Base-by-base conservation (phyloP, 805 yeast genomes). In the Scheffersomyces coipomensis region DNA sequence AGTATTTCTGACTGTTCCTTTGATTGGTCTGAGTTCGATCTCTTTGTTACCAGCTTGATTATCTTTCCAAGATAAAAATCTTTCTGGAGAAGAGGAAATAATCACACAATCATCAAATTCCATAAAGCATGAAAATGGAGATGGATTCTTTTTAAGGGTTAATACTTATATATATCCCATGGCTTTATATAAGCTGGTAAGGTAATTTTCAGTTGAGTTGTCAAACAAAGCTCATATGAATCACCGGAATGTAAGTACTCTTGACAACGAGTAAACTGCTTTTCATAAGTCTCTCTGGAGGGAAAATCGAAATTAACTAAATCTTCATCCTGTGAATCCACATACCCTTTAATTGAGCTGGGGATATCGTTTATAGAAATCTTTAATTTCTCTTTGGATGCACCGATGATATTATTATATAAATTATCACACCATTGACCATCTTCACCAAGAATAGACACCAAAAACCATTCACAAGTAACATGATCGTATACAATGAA, bases 11-110 rank as follows among this genome's bases (percentile, higher is more conserved):
- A 93, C 96, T 0, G 99, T 93, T 4, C 99, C 99, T 58, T 93
- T 93, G 40, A 93, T 93, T 1, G 99, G 99, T 39, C 98, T 72
- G 55, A 93, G 72, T 60, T 93, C 95, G 42, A 93, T 85, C 3
- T 43, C 31, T 19, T 47, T 38, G 3, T 31, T 18, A 1, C 47
- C 50, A 9, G 49, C 44, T 0, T 61, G 55, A 17, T 70, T 58
- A 39, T 73, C 68, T 34, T 56, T 73, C 97, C 98, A 95, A 2
- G 83, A 75, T 37, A 95, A 56, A 53, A 93, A 95, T 46, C 99
- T 70, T 59, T 93, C 99, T 0, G 99, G 99, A 0, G 98, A 91
- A 0, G 97, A 84, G 2, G 96, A 88, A 2, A 91, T 70, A 23
- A 93, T 64, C 10, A 73, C 68, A 19, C 76, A 75, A 44, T 82